A percentile compares a stretch with the other conserved stretches of the same genome.
These are phyloP conservation scores for Quercus glauca DNA, from an alignment of 306 rosid genomes.

Conservation along the genomic window DNA sequence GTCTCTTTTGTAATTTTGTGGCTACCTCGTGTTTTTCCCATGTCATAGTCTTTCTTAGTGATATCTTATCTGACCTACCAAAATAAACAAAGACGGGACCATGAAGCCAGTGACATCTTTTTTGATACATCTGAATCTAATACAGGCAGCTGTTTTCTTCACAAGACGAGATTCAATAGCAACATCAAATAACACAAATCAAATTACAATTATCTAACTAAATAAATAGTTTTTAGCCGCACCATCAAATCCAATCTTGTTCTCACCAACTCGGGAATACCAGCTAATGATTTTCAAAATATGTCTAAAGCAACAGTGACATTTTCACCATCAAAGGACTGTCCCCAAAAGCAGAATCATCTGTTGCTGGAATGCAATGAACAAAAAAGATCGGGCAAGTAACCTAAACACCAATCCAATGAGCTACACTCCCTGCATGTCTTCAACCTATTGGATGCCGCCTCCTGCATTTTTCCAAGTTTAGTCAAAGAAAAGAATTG, in stretches of 20 bases:
- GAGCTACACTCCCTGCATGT: constrained; percentile 34
- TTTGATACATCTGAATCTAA: not conserved
- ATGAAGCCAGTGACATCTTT: not conserved
- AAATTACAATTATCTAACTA: constrained; percentile 9
- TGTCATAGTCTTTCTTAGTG: too few species aligned
- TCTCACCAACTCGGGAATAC: constrained; percentile 36
- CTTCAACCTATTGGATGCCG: constrained; percentile 78
- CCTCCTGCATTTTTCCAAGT: constrained; percentile 60
- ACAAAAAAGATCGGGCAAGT: constrained; percentile 65
- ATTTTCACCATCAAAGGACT: constrained; percentile 26
- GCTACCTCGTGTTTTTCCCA: too few species aligned
- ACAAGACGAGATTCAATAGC: not conserved
- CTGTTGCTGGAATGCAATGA: constrained; percentile 40
- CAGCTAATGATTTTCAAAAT: constrained; percentile 16
- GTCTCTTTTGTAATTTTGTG: too few species aligned
- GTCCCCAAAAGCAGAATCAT: constrained; percentile 38
- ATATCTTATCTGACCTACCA: too few species aligned
- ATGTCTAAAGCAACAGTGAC: constrained; percentile 23
- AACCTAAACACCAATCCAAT: constrained; percentile 36
- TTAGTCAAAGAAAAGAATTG: constrained; percentile 5
- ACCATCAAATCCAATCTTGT: constrained; percentile 32
- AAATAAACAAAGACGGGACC: not conserved
- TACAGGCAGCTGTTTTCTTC: not conserved
- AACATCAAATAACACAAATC: constrained; percentile 7
- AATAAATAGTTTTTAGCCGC: constrained; percentile 35